Base-by-base conservation (phyloP, 345 rosid genomes). In the Raphanus raphanistrum region DNA sequence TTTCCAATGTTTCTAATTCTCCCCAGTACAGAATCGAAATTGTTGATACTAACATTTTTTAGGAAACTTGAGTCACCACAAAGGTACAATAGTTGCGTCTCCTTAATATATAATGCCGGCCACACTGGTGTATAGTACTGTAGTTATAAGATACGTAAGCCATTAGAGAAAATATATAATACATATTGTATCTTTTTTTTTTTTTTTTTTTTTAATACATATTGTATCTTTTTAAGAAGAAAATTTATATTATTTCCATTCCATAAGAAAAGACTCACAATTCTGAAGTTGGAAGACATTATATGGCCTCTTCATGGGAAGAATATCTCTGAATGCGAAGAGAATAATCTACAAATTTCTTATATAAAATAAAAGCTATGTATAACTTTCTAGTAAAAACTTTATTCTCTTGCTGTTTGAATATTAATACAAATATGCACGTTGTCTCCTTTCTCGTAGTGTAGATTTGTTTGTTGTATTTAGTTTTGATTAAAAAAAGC, bases 251-350 rank as follows among this genome's bases (percentile, higher is more conserved):
- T 67, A 38, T 8, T 31, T 11, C 29, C 5, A 28, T 58, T 59
- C 4, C 21, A 75, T 27, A 66, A 38, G n/a, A 66, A 52, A 66
- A 27, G 45, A 36, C 66, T 26, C 5, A 2, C 6, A 11, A 59
- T 16, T 60, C 25, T 8, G 41, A 35, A 35, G 3, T 35, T 63
- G 50, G 38, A 68, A 69, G 69, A 76, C 38, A 21, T 8, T 62
- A 38, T 28, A 69, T 69, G 69, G 63, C 12, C 11, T 52, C 64
- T 36, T 63, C 71, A 16, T 70, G 15, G 15, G 59, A 70, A 71
- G 81, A 59, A 78, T 78, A 78, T 78, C 15, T 63, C 33, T 68
- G 73, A 72, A 72, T 59, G 45, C 26, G 16, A 60, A 59, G 73
- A 72, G 81, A 43, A 66, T 72, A 78, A 29, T 57, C 32, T 32